Conservation (phyloP, 192 early-diverging fungal genomes). For the Gigaspora rosea region DNA sequence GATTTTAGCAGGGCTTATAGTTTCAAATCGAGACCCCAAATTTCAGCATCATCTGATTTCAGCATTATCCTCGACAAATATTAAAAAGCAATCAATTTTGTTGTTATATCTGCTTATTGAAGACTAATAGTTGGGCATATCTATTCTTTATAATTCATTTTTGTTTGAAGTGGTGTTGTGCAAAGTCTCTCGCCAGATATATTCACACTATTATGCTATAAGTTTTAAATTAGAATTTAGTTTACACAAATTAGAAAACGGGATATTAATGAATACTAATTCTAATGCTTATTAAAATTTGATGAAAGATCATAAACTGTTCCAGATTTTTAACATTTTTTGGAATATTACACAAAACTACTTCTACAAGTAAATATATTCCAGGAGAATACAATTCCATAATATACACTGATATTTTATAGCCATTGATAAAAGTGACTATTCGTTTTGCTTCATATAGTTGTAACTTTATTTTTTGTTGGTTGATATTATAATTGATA, state of each 20-base stretch:
- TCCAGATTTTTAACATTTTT: conserved; percentile 30
- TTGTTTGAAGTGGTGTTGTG: conserved; percentile 16
- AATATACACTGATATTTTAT: conserved; percentile 30
- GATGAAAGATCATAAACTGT: conserved; percentile 29
- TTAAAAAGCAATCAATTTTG: conserved; percentile 10
- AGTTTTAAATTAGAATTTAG: conserved; percentile 21
- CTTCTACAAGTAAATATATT: conserved; percentile 29
- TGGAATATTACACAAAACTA: conserved; percentile 23
- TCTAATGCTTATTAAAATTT: conserved; percentile 24
- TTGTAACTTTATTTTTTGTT: conserved; percentile 25
- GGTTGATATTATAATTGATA: conserved; percentile 29
- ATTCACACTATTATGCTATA: conserved; percentile 24
- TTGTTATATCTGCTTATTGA: conserved; percentile 17
- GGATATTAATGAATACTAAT: conserved; percentile 14
- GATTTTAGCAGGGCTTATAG: too few relatives aligned
- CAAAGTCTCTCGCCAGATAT: conserved; percentile 18
- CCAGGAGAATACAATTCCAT: conserved; percentile 31
- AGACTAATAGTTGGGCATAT: conserved; percentile 19
- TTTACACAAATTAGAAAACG: conserved; percentile 5
- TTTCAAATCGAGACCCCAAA: too few relatives aligned
- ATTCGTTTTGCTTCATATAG: conserved; percentile 29
- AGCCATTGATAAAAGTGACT: conserved; percentile 24
- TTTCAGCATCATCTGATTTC: too few relatives aligned
- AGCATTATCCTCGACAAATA: too few relatives aligned
- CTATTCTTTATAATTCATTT: conserved; percentile 21